Base-by-base conservation (phyloP, 2,329 filamentous ascomycete species). In the Septoria linicola region DNA sequence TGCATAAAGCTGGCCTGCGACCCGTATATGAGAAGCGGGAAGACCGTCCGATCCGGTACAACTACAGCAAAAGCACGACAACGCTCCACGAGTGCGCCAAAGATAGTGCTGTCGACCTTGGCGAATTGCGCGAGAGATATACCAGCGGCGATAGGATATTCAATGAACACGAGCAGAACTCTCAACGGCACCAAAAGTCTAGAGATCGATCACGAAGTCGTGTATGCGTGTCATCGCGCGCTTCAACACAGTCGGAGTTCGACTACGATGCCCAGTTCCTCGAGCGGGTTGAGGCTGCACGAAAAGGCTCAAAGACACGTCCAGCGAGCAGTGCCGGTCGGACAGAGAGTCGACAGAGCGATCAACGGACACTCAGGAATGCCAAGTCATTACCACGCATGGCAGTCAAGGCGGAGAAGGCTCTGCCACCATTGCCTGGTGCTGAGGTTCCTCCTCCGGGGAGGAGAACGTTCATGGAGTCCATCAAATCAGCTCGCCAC, bases 191-290 rank as follows among this genome's bases (percentile, higher is more conserved):
- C 31, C 21, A 21, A 11, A 27, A 17, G 19, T 40, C 34, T 6
- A 39, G 35, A 11, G 44, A 47, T 47, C 44, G 20, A 37, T 47
- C 44, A 34, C 44, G 44, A 16, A 47, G 34, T 21, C 34, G 34
- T 4, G 23, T 40, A 10, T 21, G 44, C 25, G 8, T 39, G 7
- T 31, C 44, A 39, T 19, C 32, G 14, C 44, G 44, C 17, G 35
- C 20, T 10, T 47, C 35, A 16, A 35, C 35, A 17, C 21, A 40
- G 8, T 47, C 34, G 14, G 44, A 47, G 4, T 20, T 20, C 16
- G 34, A 47, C 13, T 14, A 13, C 16, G 44, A 47, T 11, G 23
- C 14, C 8, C 44, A 37, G 27, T 47, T 47, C 34, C 16, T 47
- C 19, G 32, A 39, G 13, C 44, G 44, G 16, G 39, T 47, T 8